A percentile compares a stretch with the other conserved stretches of the same genome.
phyloP scores from a whole-genome alignment of 208 protist genomes.

The Willaertia magna region DNA sequence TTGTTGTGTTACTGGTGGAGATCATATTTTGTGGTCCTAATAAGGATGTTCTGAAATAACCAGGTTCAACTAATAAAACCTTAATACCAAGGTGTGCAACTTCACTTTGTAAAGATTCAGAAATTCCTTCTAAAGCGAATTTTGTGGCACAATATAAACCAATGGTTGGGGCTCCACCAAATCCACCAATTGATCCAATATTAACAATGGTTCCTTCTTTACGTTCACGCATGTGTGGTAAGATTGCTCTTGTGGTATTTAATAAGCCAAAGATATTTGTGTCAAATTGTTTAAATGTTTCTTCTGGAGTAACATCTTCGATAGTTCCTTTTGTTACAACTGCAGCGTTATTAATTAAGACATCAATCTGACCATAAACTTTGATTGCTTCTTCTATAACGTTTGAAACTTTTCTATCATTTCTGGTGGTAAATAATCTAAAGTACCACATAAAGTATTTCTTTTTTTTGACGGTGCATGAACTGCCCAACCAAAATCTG shows the following conservation, averaged over 20 bases:
- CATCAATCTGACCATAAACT: constrained; percentile 14
- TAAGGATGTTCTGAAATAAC: constrained; percentile 11
- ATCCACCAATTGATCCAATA: constrained; percentile 2
- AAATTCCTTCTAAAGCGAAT: constrained; percentile 14
- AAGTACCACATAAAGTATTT: constrained; percentile 88
- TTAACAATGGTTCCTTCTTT: not conserved
- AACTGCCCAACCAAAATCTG: constrained; percentile 98
- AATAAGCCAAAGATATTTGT: constrained; percentile 15
- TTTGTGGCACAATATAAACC: constrained; percentile 17
- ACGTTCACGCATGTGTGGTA: constrained; percentile 13
- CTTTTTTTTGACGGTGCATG: constrained; percentile 78
- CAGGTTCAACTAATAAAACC: constrained; percentile 11
- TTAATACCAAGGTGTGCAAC: constrained; percentile 8
- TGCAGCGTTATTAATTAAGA: constrained; percentile 16
- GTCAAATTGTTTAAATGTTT: constrained; percentile 5
- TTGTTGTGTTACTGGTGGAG: not conserved
- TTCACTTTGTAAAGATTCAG: constrained; percentile 1
- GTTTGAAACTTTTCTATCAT: constrained; percentile 64
- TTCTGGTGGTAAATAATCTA: constrained; percentile 98
- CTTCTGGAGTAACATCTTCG: not conserved
- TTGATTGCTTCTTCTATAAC: constrained; percentile 5
- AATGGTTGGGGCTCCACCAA: not conserved
- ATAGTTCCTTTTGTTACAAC: not conserved
- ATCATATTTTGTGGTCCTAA: not conserved
- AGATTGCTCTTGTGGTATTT: not conserved